Conservation (phyloP, 805 yeast species). For the Spathaspora hagerdaliae region DNA sequence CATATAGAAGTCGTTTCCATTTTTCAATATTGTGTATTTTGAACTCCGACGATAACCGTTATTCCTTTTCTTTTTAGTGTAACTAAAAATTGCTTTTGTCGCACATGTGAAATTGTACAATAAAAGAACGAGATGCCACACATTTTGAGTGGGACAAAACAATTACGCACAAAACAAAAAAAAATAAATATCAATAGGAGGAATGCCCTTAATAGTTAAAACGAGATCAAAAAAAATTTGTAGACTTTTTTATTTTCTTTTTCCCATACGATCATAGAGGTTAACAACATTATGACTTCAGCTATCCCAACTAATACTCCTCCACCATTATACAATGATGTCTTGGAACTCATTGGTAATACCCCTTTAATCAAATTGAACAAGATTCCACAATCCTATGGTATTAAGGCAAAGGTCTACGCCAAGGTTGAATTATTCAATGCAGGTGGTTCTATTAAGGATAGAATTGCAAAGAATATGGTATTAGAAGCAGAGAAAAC, state of each 20-base stretch:
- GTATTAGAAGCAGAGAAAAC: slow-evolving; percentile 76
- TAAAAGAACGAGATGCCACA: too few relatives aligned
- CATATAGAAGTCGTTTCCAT: slow-evolving; percentile 6
- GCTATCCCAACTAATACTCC: neutral
- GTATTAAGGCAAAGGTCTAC: slow-evolving; percentile 65
- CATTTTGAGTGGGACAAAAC: too few relatives aligned
- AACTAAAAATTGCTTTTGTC: too few relatives aligned
- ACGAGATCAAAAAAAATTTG: too few relatives aligned
- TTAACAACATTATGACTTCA: neutral
- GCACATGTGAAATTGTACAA: too few relatives aligned
- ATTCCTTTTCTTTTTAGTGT: neutral
- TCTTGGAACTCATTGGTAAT: slow-evolving; percentile 77
- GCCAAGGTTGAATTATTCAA: slow-evolving; percentile 82
- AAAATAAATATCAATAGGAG: too few relatives aligned
- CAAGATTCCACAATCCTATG: slow-evolving; percentile 70
- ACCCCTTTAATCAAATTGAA: slow-evolving; percentile 76
- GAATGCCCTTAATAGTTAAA: too few relatives aligned
- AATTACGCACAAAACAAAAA: too few relatives aligned
- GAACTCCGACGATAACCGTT: neutral
- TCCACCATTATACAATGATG: slow-evolving; percentile 47
- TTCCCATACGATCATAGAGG: neutral
- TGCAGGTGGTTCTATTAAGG: slow-evolving; percentile 89
- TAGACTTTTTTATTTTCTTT: too few relatives aligned
- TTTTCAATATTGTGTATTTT: neutral
- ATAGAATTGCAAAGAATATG: slow-evolving; percentile 84